These are phyloP conservation scores for Pelargonium myrrhifolium DNA, from an alignment of 441 rosid genomes.

Conservation along the genomic window DNA sequence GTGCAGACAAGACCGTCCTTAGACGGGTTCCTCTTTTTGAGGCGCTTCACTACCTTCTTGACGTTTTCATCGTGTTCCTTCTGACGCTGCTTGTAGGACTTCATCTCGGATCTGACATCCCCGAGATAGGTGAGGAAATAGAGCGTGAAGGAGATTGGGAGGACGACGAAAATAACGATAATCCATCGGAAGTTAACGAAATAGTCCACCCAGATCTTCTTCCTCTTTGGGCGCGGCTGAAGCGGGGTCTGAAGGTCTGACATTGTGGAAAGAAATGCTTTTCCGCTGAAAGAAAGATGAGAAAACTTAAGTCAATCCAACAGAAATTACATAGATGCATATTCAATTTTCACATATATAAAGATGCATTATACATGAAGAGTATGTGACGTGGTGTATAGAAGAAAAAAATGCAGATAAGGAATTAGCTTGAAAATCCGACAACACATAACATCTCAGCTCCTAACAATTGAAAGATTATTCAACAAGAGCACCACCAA, in stretches of 20 bases:
- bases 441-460: no score
- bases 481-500: no score
- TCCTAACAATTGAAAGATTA: no score
- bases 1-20: constrained; percentile 98
- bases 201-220: constrained; percentile 78
- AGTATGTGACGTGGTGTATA: not conserved
- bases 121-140: constrained; percentile 87
- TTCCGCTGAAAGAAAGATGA: constrained; percentile 23
- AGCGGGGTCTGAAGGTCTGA: constrained; percentile 73
- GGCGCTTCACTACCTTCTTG: constrained; percentile 69
- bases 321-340: not conserved
- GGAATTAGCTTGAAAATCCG: not conserved
- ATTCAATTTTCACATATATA: not conserved
- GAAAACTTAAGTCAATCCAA: not conserved
- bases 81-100: constrained; percentile 73
- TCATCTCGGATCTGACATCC: constrained; percentile 77
- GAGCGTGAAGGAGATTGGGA: constrained; percentile 66
- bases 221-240: constrained; percentile 65
- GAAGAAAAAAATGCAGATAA: not conserved
- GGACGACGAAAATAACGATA: constrained; percentile 78
- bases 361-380: no score
- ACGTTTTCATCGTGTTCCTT: constrained; percentile 93
- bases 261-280: constrained; percentile 34
- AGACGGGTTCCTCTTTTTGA: constrained; percentile 62
- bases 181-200: constrained; percentile 86